Conservation (phyloP, 768 basidiomycete genomes). For the Russula earlei region DNA sequence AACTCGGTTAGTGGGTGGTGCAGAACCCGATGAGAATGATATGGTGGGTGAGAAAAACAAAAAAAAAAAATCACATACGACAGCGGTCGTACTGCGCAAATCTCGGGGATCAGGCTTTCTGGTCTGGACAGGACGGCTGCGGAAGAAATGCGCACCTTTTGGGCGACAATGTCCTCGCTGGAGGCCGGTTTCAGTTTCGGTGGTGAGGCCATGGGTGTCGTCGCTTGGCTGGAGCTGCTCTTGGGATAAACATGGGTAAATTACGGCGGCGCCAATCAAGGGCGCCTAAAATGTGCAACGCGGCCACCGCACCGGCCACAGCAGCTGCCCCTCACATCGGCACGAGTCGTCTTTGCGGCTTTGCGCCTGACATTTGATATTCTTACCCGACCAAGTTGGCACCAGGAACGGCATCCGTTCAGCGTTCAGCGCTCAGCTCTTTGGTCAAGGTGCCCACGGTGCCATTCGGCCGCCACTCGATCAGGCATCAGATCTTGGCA, state of each 20-base stretch:
- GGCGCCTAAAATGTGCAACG: no score
- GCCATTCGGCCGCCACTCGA: neutral
- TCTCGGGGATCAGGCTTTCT: neutral
- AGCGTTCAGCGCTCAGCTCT: neutral
- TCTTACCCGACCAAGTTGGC: neutral
- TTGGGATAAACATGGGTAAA: slow-evolving; percentile 11
- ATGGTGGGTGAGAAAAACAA: neutral
- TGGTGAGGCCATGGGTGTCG: slow-evolving; percentile 38
- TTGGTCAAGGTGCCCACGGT: neutral
- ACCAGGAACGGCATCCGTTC: neutral
- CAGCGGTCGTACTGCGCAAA: slow-evolving; percentile 70
- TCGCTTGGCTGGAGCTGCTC: slow-evolving; percentile 3
- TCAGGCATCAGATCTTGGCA: neutral
- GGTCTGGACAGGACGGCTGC: neutral
- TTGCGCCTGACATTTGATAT: neutral
- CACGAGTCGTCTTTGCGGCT: no score
- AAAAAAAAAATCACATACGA: slow-evolving; percentile 25
- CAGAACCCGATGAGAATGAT: neutral
- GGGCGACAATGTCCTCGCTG: slow-evolving; percentile 82
- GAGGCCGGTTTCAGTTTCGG: slow-evolving; percentile 49
- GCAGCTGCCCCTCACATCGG: no score
- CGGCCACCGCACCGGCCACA: no score
- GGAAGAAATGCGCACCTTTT: slow-evolving; percentile 52
- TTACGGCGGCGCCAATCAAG: neutral
- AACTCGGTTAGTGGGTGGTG: neutral